Base-by-base conservation (phyloP, 2,329 filamentous ascomycete species). In the Cryphonectria naterciae region DNA sequence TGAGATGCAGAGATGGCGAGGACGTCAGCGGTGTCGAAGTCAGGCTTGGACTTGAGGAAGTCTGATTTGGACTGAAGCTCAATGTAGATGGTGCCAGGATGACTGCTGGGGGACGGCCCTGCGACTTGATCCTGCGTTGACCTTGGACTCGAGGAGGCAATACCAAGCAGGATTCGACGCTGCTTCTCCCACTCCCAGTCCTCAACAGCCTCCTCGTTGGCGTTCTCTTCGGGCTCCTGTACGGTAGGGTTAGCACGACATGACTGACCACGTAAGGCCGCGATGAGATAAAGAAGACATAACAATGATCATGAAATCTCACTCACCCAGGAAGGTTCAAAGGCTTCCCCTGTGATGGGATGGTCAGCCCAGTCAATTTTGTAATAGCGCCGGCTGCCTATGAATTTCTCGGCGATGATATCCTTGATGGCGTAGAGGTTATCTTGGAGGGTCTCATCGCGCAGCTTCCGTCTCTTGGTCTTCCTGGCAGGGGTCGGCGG, bases 291-390 rank as follows among this genome's bases (percentile, higher is more conserved):
- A 49, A 32, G 54, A 56, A 15, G 25, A 19, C 17, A 32, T 13
- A 32, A 58, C 28, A 11, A 15, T 28, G 54, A 11, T 28, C 22
- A 46, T 39, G 56, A 46, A 4, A 4, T 39, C 35, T 39, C 17
- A 74, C 79, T 46, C 81, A 85, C 87, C 89, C 89, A 91, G 64
- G 80, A 85, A 13, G 84, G 84, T 3, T 78, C 69, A 75, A 84
- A 90, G 1, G 73, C 71, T 72, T 84, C 76, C 25, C 85, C 86
- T 54, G 86, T 87, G 2, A 74, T 72, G n/a, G 82, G 78, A 75
- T 89, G 79, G 71, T 85, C 83, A 64, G 82, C 83, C 89, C 89
- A 91, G 75, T 89, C 84, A 68, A 91, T 83, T 3, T 82, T 76
- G 74, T 89, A 91, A n/a, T 81, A 73, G 15, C 76, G 76, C 35